Percentiles rank a stretch among this genome's conserved stretches.
phyloP scores from a whole-genome alignment of 305 asterid genomes.

The Fraxinus latifolia region DNA sequence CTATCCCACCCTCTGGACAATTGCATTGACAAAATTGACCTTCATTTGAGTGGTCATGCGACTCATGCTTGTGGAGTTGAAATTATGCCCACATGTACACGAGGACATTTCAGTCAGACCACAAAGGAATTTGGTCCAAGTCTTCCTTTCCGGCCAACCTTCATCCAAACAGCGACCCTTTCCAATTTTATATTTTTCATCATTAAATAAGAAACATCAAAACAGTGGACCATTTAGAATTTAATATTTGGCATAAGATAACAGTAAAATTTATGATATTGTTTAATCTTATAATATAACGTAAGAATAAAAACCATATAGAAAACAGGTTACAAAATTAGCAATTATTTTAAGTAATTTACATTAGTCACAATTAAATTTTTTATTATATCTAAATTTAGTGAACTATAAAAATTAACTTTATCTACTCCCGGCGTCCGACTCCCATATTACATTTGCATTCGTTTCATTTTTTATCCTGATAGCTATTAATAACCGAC shows the following conservation, averaged over 20 bases:
- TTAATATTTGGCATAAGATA: background rate
- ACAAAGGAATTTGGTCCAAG: background rate
- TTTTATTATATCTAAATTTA: background rate
- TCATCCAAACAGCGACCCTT: background rate
- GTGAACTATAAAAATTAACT: background rate
- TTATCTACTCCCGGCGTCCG: background rate
- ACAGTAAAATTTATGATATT: background rate
- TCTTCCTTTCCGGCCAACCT: background rate
- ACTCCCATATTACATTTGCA: background rate
- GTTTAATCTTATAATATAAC: background rate
- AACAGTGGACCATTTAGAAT: background rate
- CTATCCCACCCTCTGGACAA: background rate
- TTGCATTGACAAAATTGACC: background rate
- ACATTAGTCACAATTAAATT: background rate
- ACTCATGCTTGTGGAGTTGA: background rate
- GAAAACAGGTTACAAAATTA: background rate
- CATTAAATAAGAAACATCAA: background rate
- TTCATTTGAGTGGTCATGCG: background rate
- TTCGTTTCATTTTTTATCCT: background rate
- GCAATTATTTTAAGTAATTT: background rate
- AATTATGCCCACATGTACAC: background rate
- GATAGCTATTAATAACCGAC: background rate
- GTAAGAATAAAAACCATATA: background rate
- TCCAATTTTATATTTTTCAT: background rate
- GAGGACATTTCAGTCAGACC: background rate